These are phyloP conservation scores for Jamesozyma spencerorum DNA, from an alignment of 805 yeast genomes.

Conservation along the genomic window DNA sequence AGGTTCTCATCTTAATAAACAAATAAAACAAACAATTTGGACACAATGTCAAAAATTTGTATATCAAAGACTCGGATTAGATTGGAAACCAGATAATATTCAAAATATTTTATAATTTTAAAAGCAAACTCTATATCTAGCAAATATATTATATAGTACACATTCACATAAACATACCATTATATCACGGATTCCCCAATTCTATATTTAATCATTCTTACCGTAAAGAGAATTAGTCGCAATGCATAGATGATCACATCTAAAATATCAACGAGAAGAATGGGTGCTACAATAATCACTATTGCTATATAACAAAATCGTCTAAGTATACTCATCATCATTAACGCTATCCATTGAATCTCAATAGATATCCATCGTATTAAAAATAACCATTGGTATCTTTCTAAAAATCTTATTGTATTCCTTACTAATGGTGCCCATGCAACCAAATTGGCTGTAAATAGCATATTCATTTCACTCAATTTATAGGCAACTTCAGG, in stretches of 20 bases:
- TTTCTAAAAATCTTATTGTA: too few species aligned
- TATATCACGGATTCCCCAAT: too few species aligned
- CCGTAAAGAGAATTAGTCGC: background rate
- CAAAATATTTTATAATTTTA: background rate
- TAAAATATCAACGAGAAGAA: background rate
- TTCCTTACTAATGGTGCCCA: too few species aligned
- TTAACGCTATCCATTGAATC: too few species aligned
- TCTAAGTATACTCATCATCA: too few species aligned
- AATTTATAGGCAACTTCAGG: too few species aligned
- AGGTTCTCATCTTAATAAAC: constrained; percentile 38
- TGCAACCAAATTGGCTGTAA: too few species aligned
- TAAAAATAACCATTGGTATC: too few species aligned
- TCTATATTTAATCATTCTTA: background rate
- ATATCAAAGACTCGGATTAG: constrained; percentile 44
- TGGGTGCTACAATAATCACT: constrained; percentile 1
- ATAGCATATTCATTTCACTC: too few species aligned
- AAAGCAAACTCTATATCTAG: background rate
- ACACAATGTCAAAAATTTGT: constrained; percentile 48
- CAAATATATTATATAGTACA: background rate
- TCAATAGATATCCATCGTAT: too few species aligned
- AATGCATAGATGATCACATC: background rate
- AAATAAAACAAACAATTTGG: constrained; percentile 50
- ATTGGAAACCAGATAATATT: constrained; percentile 40
- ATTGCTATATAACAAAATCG: background rate
- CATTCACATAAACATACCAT: too few species aligned